Base-by-base conservation (phyloP, 192 early-diverging fungal genomes). In the Umbelopsis isabellina region DNA sequence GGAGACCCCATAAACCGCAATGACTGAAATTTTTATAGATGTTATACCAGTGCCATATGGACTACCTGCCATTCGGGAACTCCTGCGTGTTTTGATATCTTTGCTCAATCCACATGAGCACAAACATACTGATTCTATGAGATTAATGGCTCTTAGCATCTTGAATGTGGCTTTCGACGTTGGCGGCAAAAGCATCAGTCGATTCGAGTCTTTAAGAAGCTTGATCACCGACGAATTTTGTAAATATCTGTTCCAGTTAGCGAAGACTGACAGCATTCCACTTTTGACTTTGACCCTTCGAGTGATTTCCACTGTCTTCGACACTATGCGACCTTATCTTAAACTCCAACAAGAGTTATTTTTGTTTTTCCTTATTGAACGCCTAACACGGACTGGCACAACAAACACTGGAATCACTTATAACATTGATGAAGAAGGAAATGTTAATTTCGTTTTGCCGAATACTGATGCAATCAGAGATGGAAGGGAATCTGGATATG, bases 61-160 rank as follows among this genome's bases (percentile, higher is more conserved):
- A 1, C 76, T 97, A 21, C 95, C 96, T 8, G 90, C 96, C 1
- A 93, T 94, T 45, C 83, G 91, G 33, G 97, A 99, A 79, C 85
- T 97, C 13, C 75, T 97, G 15, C 89, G 97, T 0, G 97, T 97
- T 0, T 83, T 99, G 5, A 91, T 95, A 21, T 92, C 93, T 6
- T 81, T 99, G 10, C 84, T 95, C 27, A 95, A 99, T 78, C 96
- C 96, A 13, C 87, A 88, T 22, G 94, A 98, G 67, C 82, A 91
- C 69, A 89, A 92, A 67, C 96, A 98, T 79, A 97, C 95, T 0
- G 97, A 99, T 77, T 90, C 94, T 0, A 92, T 98, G 87, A 85
- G 97, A 15, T 79, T 95, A 44, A 86, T 98, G 80, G 93, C 96
- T 15, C 83, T 99, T 21, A 87, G 90, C n/a, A 90, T 97, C 27